A percentile compares a stretch with the other conserved stretches of the same genome.
phyloP scores from a whole-genome alignment of 2,329 filamentous ascomycete species.

The Ophiostoma pallidulum region DNA sequence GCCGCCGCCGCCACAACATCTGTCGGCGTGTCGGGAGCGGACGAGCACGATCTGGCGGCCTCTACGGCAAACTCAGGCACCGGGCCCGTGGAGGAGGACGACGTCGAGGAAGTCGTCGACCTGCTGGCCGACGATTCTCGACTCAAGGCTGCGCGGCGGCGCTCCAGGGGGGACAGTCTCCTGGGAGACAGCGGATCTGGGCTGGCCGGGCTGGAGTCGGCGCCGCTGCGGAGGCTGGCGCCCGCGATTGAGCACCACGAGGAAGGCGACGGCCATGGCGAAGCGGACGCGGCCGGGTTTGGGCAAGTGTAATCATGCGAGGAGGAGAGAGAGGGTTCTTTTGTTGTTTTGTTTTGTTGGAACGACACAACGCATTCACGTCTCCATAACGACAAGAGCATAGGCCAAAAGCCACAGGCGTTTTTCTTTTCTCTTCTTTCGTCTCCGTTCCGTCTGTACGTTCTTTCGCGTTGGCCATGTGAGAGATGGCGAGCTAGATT shows the following conservation, averaged over 20 bases:
- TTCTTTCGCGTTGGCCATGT: too few species aligned
- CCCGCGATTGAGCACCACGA: background rate
- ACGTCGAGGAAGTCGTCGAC: conserved; percentile 26
- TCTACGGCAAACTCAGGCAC: background rate
- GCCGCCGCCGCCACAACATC: conserved; percentile 12
- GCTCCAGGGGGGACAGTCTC: conserved; percentile 46
- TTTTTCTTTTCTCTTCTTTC: background rate
- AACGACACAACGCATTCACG: background rate
- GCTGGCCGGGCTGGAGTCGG: conserved; percentile 24
- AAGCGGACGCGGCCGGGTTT: conserved; percentile 11
- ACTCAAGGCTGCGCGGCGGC: conserved; percentile 44
- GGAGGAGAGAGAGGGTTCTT: background rate
- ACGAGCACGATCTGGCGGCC: conserved; percentile 18
- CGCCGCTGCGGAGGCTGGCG: conserved; percentile 19
- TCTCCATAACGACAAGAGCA: background rate
- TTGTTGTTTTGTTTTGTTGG: too few species aligned
- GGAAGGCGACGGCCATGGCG: background rate
- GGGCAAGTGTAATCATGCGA: conserved; percentile 8
- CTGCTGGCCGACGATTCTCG: conserved; percentile 40
- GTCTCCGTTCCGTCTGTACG: too few species aligned
- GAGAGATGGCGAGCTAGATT: too few species aligned
- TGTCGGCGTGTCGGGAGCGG: conserved; percentile 8
- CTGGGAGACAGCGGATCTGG: conserved; percentile 29
- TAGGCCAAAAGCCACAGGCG: too few species aligned
- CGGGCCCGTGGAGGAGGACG: conserved; percentile 13